phyloP scores from a whole-genome alignment of 2,329 filamentous ascomycete species.

The Phyllosticta citrichinensis region DNA sequence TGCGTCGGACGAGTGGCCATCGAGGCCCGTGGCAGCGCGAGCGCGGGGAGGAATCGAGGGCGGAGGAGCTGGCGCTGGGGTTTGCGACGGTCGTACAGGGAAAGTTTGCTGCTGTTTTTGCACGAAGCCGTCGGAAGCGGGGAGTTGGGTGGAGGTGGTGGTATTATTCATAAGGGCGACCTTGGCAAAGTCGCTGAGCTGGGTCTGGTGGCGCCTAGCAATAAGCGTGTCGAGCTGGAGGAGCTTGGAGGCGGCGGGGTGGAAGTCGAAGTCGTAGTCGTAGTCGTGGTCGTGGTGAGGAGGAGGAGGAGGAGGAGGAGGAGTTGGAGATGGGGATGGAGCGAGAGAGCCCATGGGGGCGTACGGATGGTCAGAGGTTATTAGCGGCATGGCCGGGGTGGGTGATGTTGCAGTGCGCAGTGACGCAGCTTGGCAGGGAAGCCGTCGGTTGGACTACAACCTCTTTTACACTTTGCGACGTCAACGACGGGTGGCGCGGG shows the following conservation, averaged over 20 bases:
- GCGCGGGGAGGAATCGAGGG: conserved; percentile 10
- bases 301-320: background rate
- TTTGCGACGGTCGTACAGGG: conserved; percentile 12
- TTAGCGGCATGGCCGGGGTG: conserved; percentile 9
- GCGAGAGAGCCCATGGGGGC: conserved; percentile 11
- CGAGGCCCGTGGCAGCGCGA: background rate
- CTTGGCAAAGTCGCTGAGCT: conserved; percentile 41
- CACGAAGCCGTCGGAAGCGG: conserved; percentile 10
- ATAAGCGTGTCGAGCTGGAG: conserved; percentile 4
- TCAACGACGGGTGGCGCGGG: background rate
- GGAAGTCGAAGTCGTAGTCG: background rate
- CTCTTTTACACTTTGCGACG: background rate
- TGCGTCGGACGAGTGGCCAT: conserved; percentile 13
- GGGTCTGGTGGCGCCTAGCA: conserved; percentile 24
- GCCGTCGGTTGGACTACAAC: background rate
- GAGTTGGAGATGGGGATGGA: conserved; percentile 7
- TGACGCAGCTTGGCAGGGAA: background rate
- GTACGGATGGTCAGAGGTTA: conserved; percentile 10
- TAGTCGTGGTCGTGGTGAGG: background rate
- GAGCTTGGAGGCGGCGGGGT: conserved; percentile 4
- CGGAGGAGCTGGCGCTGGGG: conserved; percentile 16
- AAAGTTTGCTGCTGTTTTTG: conserved; percentile 4
- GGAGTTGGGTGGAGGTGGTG: conserved; percentile 13
- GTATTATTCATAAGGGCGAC: conserved; percentile 38
- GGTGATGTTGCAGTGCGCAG: conserved; percentile 1